Conservation (phyloP, 345 rosid species). For the Microcos paniculata region DNA sequence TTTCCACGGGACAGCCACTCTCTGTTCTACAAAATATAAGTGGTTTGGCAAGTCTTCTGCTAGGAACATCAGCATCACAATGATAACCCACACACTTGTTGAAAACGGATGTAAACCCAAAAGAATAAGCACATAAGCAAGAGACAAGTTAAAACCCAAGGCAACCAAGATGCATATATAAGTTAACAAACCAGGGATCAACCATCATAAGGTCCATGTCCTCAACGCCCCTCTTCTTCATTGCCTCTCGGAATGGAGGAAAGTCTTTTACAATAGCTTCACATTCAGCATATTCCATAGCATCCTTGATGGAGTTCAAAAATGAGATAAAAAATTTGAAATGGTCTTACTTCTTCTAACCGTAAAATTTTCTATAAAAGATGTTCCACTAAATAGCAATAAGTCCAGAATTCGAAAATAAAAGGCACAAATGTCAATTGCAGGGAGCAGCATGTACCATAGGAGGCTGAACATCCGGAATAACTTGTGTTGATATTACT, state of each 20-base stretch:
- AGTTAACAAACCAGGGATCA: constrained; percentile 62
- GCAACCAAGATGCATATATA: not conserved
- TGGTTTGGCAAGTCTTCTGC: constrained; percentile 64
- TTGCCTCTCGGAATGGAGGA: constrained; percentile 67
- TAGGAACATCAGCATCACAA: constrained; percentile 75
- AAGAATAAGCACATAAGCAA: not conserved
- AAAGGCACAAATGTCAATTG: not conserved
- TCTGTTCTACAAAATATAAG: constrained; percentile 70
- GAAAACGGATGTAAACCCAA: constrained; percentile 32
- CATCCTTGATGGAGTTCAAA: constrained; percentile 43
- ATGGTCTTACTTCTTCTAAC: not conserved
- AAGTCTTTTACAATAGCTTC: constrained; percentile 71
- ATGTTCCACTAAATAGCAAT: not conserved
- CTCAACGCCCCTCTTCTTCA: constrained; percentile 73
- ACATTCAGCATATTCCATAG: constrained; percentile 73
- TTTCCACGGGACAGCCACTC: constrained; percentile 76
- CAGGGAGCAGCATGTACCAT: constrained; percentile 40
- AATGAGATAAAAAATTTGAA: not conserved
- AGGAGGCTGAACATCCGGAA: constrained; percentile 79
- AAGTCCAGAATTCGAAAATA: not conserved
- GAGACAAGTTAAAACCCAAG: not conserved
- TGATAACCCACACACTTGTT: constrained; percentile 71
- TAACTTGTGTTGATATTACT: constrained; percentile 59
- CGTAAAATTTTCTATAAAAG: not conserved
- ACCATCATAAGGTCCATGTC: constrained; percentile 84